Evolutionary conservation across 768 basidiomycete species (phyloP), one percentile per base, ranked within the genome.

Genomic region (Phaeotremella skinneri): DNA sequence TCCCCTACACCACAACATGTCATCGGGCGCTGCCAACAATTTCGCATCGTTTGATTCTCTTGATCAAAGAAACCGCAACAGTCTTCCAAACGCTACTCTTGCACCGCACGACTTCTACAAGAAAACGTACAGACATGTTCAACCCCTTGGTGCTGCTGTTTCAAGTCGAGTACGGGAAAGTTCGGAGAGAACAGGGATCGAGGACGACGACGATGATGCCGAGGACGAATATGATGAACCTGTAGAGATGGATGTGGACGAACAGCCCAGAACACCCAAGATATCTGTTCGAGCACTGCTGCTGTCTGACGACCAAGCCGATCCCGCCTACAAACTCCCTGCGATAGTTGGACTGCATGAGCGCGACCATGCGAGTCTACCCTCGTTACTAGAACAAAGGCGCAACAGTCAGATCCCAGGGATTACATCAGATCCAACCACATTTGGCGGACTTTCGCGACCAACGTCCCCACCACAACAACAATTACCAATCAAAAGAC

Each of bases 41-140:
- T 66, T 56, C 45, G 52, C 37, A 20, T 61, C 64, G 13, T 71
- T 74, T 45, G 72, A 73, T 34, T 71, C 69, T 14, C 61, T 71
- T 14, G 43, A 45, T 13, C 59, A 62, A 1, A 43, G 58, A 20
- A 47, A 54, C 4, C 67, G 68, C 42, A 50, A 58, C 16, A 50
- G 32, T 17, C 27, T 66, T 14, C 56, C 59, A n/a, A 9, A 50
- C 20, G 66, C 69, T 23, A 72, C 68, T 1, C 50, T 70, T 39
- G 68, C 70, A 14, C 68, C 67, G 14, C 61, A 62, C 25, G 69
- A 74, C n/a, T 74, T 66, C 62, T 67, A 70, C 62, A 69, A 69
- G 57, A 74, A 74, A 63, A 67, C 67, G 0, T 74, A 71, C 37
- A 42, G 72, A 30, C 67, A 70, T 37, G 72, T 74, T 17, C 66